Conservation (phyloP, 495 filamentous ascomycete genomes). For the Thozetella sp. region DNA sequence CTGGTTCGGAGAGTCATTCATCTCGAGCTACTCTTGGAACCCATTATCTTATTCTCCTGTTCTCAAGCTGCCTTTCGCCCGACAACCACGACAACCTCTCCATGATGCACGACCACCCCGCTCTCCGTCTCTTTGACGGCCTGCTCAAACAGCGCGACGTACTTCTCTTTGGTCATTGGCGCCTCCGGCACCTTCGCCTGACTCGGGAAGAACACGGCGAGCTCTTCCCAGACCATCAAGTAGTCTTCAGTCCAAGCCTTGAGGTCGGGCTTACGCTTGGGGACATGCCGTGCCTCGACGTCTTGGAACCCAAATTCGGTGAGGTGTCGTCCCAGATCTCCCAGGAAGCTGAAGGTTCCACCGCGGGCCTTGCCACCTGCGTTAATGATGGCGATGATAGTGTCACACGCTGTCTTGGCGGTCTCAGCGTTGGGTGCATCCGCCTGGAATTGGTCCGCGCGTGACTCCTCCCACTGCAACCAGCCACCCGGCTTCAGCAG, state of each 20-base stretch:
- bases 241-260: slow-evolving; percentile 24
- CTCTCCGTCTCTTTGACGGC: slow-evolving; percentile 19
- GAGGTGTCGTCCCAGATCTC: neutral
- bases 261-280: slow-evolving; percentile 11
- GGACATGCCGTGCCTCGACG: neutral
- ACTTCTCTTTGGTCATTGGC: slow-evolving; percentile 14
- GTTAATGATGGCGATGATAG: neutral
- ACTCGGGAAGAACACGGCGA: slow-evolving; percentile 11
- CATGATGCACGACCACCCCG: slow-evolving; percentile 16
- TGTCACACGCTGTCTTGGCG: neutral
- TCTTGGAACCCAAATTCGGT: neutral
- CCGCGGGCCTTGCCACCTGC: neutral
- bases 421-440: slow-evolving; percentile 1
- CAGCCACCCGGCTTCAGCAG: slow-evolving; percentile 17
- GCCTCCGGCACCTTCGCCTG: slow-evolving; percentile 10
- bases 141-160: slow-evolving; percentile 13
- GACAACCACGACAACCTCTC: slow-evolving; percentile 3
- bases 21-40: no score
- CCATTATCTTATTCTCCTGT: no score
- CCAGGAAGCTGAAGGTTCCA: neutral
- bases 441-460: neutral
- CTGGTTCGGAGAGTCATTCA: no score
- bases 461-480: slow-evolving; percentile 11
- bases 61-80: no score
- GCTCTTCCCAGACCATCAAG: slow-evolving; percentile 24